A percentile compares a stretch with the other conserved stretches of the same genome.
Conservation (phyloP, 257 asterid genomes). For the Nicotiana paniculata region DNA sequence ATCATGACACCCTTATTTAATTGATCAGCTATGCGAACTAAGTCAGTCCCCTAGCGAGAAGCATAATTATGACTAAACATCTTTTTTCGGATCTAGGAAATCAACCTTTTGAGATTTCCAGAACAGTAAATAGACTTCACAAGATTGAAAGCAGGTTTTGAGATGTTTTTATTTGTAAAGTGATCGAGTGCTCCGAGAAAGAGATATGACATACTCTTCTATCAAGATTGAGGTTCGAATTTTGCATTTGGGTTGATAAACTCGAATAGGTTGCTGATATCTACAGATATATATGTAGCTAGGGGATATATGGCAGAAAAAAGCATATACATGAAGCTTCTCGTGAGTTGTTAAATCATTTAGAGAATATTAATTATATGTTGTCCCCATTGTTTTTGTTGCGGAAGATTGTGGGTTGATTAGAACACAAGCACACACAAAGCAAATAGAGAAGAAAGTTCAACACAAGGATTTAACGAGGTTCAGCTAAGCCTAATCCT, state of each 20-base stretch:
- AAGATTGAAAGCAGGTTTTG: background rate
- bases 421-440: too few species aligned
- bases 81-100: background rate
- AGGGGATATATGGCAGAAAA: background rate
- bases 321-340: background rate
- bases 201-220: background rate
- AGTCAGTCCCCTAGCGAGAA: too few species aligned
- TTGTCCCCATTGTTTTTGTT: background rate
- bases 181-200: background rate
- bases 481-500: too few species aligned
- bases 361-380: background rate
- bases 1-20: background rate
- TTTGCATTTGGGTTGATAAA: background rate
- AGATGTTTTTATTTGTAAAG: background rate
- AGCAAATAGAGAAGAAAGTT: too few species aligned
- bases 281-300: too few species aligned
- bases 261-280: background rate
- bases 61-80: too few species aligned
- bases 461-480: too few species aligned
- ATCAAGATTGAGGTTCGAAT: background rate
- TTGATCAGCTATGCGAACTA: background rate
- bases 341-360: background rate
- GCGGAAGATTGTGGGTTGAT: too few species aligned
- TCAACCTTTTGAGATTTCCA: background rate
- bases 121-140: background rate